Base-by-base conservation (phyloP, 805 yeast genomes). In the Schwanniomyces vanrijiae region DNA sequence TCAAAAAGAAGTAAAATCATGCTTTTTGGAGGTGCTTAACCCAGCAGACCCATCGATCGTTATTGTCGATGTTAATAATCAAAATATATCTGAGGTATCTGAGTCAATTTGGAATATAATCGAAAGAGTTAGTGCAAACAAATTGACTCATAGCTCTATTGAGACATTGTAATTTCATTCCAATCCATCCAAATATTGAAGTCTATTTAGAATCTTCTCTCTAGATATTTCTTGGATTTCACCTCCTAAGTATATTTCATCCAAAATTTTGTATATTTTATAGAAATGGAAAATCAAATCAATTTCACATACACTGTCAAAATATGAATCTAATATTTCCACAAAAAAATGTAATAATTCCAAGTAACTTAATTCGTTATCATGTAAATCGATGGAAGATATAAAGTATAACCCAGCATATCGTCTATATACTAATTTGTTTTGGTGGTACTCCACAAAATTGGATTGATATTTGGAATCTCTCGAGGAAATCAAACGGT, bases 321-420 rank as follows among this genome's bases (percentile, higher is more conserved):
- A 92, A 62, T 84, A 89, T 10, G 83, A 75, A 64, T 92, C 98
- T 46, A 92, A 70, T 7, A 90, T 82, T 66, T 94, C 97, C 16
- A 92, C 97, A 51, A 92, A 81, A 45, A 91, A 71, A 61, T 92
- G 98, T 33, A 92, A 82, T 22, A 88, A 82, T 51, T 94, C 96
- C 43, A 94, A 69, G 58, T 86, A 88, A 44, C 84, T 80, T 48
- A 94, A 77, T 60, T 90, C 97, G 59, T 88, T 89, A 60, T 90
- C 97, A 9, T 69, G 67, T n/a, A 77, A 61, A 55, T 88, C 96
- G 7, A 91, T 80, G 43, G 95, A 87, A 50, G 87, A 78, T n/a
- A 90, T 82, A 62, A 94, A 90, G 64, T 83, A 92, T 10, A 92
- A 69, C 5, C 98, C 98, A 3, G 97, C 97, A 61, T 92, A 92